Evolutionary conservation across 805 yeast genomes (phyloP), one percentile per base, ranked within the genome.

Genomic region (Kodamaea neixiangensis): DNA sequence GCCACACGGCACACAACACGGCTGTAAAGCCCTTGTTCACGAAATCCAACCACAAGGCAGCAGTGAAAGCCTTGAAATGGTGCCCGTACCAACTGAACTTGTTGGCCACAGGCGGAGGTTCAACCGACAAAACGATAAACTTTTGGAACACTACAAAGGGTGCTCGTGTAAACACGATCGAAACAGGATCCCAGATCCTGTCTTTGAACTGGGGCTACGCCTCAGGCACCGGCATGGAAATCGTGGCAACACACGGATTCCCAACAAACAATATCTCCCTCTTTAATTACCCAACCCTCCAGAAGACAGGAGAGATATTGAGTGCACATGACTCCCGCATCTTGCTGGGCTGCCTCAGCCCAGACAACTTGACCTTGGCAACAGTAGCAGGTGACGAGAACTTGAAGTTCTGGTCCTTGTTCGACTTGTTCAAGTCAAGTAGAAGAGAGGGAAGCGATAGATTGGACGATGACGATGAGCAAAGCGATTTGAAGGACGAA

Each of bases 321-420:
- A 82, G 84, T 37, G 97, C 97, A 1, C 99, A 94, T 64, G 97
- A 90, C 56, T 82, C 94, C 13, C 78, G 98, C 58, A 90, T 94
- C 20, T 77, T 94, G 48, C 82, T 82, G 54, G 87, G 97, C 21
- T 84, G 90, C 44, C 65, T 94, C 47, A 87, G 97, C 19, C 97
- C 97, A 3, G 97, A 94, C 69, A 89, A 87, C 13, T 81, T 89
- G 47, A 89, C 96, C 0, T 71, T 94, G 49, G 98, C 97, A 0
- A 94, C 99, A 0, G 91, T 92, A 43, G 96, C 97, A 2, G 96
- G 96, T 10, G 98, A 94, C 68, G 99, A 94, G 66, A 93, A 91
- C 69, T 78, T 94, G 63, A 93, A 94, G 71, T 94, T 94, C 71
- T 94, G 96, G 92, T 86, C 89, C 57, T 77, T 94, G 18, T 93